Evolutionary conservation across 202 grass and related monocot genomes (phyloP).

Genomic region (Panicum hallii): DNA sequence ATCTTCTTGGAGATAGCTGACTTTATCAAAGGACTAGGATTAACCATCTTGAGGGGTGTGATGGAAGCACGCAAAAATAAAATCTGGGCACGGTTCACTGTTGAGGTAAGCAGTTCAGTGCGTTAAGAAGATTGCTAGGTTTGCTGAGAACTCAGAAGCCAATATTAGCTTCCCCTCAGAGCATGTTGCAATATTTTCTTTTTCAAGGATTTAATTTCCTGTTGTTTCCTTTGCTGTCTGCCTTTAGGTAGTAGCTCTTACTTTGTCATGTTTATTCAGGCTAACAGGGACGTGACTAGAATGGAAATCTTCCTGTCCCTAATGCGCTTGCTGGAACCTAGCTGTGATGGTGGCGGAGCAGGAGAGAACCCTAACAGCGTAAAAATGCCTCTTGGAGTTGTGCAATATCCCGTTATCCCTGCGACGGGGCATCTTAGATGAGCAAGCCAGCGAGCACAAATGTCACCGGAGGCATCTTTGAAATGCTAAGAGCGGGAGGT

Average conservation of each 20-base stretch:
- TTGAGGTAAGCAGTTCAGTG: conserved; percentile 64
- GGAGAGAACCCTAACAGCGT: conserved; percentile 56
- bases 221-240: neutral
- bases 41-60: conserved; percentile 95
- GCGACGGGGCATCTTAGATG: conserved; percentile 67
- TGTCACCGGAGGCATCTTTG: conserved; percentile 42
- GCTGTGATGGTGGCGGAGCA: conserved; percentile 50
- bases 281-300: conserved; percentile 87
- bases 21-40: conserved; percentile 87
- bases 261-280: conserved; percentile 54
- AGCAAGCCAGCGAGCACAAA: conserved; percentile 11
- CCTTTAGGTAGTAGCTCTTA: conserved; percentile 1
- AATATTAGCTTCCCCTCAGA: conserved; percentile 18
- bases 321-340: conserved; percentile 73
- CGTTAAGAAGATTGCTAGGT: conserved; percentile 3
- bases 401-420: conserved; percentile 67
- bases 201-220: conserved; percentile 9
- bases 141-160: neutral
- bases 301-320: conserved; percentile 97
- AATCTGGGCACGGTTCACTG: conserved; percentile 93
- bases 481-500: conserved; percentile 70
- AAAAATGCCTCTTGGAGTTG: conserved; percentile 50
- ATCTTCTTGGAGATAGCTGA: conserved; percentile 98
- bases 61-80: conserved; percentile 94
- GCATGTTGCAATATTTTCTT: neutral